Evolutionary conservation across 352 stramenopile species (phyloP), one percentile per base, ranked within the genome.

Genomic region (Pythium chondricola): DNA sequence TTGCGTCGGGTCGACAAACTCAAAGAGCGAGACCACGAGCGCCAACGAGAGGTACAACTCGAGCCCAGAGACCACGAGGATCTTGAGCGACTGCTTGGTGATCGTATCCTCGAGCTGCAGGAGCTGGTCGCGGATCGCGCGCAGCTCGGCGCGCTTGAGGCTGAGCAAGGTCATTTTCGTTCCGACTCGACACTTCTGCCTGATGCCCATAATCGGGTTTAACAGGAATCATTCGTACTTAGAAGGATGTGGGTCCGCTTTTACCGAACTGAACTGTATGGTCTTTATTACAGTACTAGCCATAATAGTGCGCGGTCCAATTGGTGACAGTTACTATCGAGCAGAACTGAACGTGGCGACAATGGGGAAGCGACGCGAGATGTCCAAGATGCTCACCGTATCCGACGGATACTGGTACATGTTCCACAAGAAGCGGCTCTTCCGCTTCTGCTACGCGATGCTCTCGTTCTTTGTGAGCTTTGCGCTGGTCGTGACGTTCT

Each of bases 321-420:
- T n/a, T n/a, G 29, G 11, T 20, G 6, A 20, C 35, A 40, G n/a
- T 20, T 16, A 7, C 9, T 16, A 18, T 40, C 9, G 35, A 27
- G 26, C 30, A 44, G 38, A 24, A 22, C n/a, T 18, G 38, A 20
- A 44, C 6, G 30, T 16, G 14, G 65, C 29, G 29, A 13, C 29
- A 29, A 89, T 87, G 74, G 71, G 71, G 21, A 86, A 83, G 50
- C 73, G 71, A 9, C 73, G 78, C 41, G 61, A 65, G 41, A 53
- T 89, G 41, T 67, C 58, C 33, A 70, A 83, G 51, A 89, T 89
- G 78, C 65, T 87, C 44, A 69, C 61, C 21, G 62, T 89, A 32
- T 86, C 77, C 43, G 75, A 85, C 47, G 75, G 73, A 54, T 89
- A 89, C 60, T 87, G 74, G 78, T 73, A 73, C 16, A 87, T 85